phyloP scores from a whole-genome alignment of 306 rosid genomes.

The Dalbergia cultrata region DNA sequence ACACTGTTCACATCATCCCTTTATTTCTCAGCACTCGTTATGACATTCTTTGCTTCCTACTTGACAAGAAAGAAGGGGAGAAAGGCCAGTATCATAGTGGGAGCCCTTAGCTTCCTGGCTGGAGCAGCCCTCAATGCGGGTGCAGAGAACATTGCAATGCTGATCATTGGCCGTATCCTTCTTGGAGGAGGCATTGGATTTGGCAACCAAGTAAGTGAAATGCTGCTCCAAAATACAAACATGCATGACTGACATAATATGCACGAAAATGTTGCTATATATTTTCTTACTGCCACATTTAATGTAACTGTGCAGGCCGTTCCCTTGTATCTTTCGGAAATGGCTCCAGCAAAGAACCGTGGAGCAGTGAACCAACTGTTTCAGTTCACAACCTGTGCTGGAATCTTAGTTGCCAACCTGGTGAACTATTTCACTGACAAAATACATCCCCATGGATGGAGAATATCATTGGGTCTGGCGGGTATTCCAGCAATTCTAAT shows the following conservation, averaged over 20 bases:
- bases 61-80: constrained; percentile 84
- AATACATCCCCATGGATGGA: constrained; percentile 93
- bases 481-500: constrained; percentile 82
- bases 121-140: constrained; percentile 87
- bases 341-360: constrained; percentile 90
- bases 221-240: neutral
- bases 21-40: constrained; percentile 83
- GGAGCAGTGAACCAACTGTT: constrained; percentile 95
- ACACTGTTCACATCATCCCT: constrained; percentile 95
- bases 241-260: neutral
- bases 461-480: constrained; percentile 92
- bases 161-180: constrained; percentile 81
- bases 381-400: constrained; percentile 90
- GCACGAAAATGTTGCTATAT: neutral
- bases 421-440: constrained; percentile 78
- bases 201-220: constrained; percentile 83
- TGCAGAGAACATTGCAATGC: constrained; percentile 76
- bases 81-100: constrained; percentile 87
- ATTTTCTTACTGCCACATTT: constrained; percentile 4
- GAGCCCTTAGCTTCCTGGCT: constrained; percentile 78
- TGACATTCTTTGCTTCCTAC: constrained; percentile 84
- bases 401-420: constrained; percentile 76
- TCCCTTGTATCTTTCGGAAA: constrained; percentile 94
- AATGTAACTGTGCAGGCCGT: constrained; percentile 71
- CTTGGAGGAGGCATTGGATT: constrained; percentile 94